Conservation (phyloP, 2,329 filamentous ascomycete genomes). For the Ophiostoma sp. region DNA sequence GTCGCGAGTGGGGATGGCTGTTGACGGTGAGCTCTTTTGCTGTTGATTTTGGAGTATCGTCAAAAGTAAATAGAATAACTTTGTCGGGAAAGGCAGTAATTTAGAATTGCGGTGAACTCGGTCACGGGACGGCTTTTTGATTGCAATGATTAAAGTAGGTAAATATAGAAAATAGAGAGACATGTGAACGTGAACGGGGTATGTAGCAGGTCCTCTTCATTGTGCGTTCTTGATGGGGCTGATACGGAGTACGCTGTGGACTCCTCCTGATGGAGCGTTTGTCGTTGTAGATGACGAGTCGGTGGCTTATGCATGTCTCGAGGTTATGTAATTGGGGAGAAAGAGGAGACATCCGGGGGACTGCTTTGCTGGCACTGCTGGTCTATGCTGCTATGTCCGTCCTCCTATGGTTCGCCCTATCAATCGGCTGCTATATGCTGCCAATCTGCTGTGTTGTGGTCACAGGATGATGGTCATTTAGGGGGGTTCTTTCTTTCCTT, state of each 20-base stretch:
- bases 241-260: not conserved
- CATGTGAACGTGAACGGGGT: not conserved
- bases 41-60: not conserved
- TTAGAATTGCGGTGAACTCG: not conserved
- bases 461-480: not conserved
- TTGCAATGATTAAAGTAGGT: not conserved
- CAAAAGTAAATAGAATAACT: not conserved
- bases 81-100: not conserved
- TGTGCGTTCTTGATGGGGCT: not conserved
- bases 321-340: slow-evolving; percentile 5
- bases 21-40: not conserved
- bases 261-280: not conserved
- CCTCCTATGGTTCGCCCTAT: not conserved
- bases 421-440: not conserved
- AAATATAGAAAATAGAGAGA: not conserved
- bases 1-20: slow-evolving; percentile 1
- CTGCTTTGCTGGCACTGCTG: not conserved
- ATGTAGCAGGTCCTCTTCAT: not conserved
- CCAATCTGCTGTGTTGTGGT: not conserved
- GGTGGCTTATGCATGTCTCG: not conserved
- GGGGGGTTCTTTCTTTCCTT: not conserved
- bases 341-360: not conserved
- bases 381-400: not conserved
- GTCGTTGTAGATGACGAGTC: not conserved
- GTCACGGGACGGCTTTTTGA: not conserved